Conservation (phyloP, 2,329 filamentous ascomycete species). For the Fusarium dlaminii region DNA sequence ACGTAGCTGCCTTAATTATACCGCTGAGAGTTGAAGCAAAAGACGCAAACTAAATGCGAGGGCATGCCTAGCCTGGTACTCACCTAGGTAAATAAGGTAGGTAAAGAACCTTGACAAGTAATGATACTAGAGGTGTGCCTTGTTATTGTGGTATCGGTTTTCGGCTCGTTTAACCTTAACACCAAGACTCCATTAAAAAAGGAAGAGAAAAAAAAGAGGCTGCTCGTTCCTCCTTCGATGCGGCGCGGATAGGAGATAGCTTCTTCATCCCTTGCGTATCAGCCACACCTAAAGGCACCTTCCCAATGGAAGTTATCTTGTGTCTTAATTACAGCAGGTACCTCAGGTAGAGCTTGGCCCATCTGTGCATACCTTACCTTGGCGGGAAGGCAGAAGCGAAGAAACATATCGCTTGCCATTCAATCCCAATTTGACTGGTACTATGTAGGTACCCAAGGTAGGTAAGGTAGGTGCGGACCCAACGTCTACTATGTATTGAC, state of each 20-base stretch:
- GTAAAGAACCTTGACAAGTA: neutral
- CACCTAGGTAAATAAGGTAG: neutral
- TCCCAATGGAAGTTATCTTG: neutral
- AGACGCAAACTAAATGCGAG: neutral
- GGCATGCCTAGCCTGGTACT: neutral
- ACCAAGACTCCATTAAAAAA: neutral
- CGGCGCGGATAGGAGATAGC: constrained; percentile 5
- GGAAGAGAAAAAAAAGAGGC: neutral
- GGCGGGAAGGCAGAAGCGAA: neutral
- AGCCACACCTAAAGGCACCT: constrained; percentile 2
- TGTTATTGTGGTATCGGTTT: neutral
- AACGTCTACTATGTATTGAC: neutral
- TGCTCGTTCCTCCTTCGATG: neutral
- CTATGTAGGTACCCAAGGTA: too few species aligned
- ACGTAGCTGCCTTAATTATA: neutral
- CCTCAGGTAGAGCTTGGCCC: neutral
- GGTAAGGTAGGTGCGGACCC: neutral
- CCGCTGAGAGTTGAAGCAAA: neutral
- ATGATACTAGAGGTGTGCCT: neutral
- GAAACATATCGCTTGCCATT: neutral
- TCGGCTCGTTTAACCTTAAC: constrained; percentile 11
- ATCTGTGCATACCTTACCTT: neutral
- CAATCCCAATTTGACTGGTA: neutral
- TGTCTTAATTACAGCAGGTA: neutral
- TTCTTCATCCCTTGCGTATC: neutral